Evolutionary conservation across 1,284 basidiomycete species (phyloP).

Genomic region (Phenoliferia sp.): DNA sequence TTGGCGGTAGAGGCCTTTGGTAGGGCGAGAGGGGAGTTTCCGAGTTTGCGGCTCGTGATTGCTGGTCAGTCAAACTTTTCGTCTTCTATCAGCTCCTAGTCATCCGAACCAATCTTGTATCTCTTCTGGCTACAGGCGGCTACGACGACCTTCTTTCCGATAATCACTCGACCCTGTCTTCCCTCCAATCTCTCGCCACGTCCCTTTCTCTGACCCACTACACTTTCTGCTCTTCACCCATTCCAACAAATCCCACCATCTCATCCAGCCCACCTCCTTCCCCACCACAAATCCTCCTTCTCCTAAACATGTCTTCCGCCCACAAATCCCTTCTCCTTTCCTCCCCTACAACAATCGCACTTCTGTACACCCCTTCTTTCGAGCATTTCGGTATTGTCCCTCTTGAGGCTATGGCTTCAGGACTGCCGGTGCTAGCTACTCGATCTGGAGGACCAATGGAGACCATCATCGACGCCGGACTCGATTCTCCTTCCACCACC

Average conservation of each 20-base stretch:
- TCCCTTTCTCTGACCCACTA: slow-evolving; percentile 47
- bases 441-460: slow-evolving; percentile 89
- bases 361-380: slow-evolving; percentile 90
- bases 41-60: slow-evolving; percentile 58
- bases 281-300: slow-evolving; percentile 66
- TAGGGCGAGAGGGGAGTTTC: slow-evolving; percentile 11
- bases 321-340: slow-evolving; percentile 71
- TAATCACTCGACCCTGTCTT: slow-evolving; percentile 60
- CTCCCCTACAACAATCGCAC: slow-evolving; percentile 54
- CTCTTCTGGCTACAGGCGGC: slow-evolving; percentile 63
- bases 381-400: slow-evolving; percentile 98
- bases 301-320: slow-evolving; percentile 75
- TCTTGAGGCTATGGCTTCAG: slow-evolving; percentile 89
- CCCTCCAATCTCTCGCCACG: slow-evolving; percentile 57
- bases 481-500: slow-evolving; percentile 47
- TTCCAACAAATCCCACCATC: slow-evolving; percentile 26
- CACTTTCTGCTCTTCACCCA: slow-evolving; percentile 43
- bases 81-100: not conserved
- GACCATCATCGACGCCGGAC: slow-evolving; percentile 60
- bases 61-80: slow-evolving; percentile 54
- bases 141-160: slow-evolving; percentile 67
- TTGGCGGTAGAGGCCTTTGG: slow-evolving; percentile 80
- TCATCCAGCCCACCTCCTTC: slow-evolving; percentile 50
- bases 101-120: not conserved
- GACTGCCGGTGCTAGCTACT: slow-evolving; percentile 82